Percentiles rank a stretch among this genome's conserved stretches.
Evolutionary conservation across 345 rosid genomes (phyloP).

Genomic region (Geranium rotundifolium): DNA sequence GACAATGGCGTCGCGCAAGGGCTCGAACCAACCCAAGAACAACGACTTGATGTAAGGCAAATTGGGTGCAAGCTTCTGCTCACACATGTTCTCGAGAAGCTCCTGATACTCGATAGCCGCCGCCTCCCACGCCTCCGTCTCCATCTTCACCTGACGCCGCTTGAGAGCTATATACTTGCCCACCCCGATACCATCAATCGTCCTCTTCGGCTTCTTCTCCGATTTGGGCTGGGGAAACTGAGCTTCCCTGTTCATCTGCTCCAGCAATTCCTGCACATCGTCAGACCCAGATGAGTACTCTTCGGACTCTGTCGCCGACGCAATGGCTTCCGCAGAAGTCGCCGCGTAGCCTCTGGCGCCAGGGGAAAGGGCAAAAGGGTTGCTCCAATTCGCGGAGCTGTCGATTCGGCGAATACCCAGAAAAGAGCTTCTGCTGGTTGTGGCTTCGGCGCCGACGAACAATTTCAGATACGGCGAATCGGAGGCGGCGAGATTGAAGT

Average conservation of each 20-base stretch:
- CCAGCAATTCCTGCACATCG: constrained; percentile 45
- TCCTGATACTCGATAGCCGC: constrained; percentile 85
- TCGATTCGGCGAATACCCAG: constrained; percentile 13
- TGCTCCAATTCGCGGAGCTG: constrained; percentile 9
- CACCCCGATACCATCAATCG: constrained; percentile 42
- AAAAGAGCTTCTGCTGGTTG: constrained; percentile 3
- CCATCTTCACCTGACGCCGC: constrained; percentile 63
- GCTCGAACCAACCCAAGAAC: constrained; percentile 96
- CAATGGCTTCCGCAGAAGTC: constrained; percentile 47
- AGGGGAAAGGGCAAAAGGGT: constrained; percentile 6
- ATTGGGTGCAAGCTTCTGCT: constrained; percentile 92
- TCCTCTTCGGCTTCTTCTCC: constrained; percentile 38
- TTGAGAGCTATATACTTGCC: constrained; percentile 40
- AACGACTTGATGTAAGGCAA: constrained; percentile 77
- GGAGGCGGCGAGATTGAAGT: constrained; percentile 20
- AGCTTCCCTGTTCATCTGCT: constrained; percentile 31
- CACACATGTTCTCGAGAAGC: constrained; percentile 75
- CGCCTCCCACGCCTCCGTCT: constrained; percentile 90
- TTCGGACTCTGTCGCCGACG: constrained; percentile 53
- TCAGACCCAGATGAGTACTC: constrained; percentile 64
- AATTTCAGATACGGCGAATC: constrained; percentile 5
- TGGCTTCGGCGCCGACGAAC: constrained; percentile 6
- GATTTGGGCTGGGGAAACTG: constrained; percentile 17
- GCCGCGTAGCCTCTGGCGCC: constrained; percentile 36
- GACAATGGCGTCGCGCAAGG: constrained; percentile 65